Evolutionary conservation across 1,284 basidiomycete genomes (phyloP), one percentile per base, ranked within the genome.

Genomic region (Termitomyces sp.): DNA sequence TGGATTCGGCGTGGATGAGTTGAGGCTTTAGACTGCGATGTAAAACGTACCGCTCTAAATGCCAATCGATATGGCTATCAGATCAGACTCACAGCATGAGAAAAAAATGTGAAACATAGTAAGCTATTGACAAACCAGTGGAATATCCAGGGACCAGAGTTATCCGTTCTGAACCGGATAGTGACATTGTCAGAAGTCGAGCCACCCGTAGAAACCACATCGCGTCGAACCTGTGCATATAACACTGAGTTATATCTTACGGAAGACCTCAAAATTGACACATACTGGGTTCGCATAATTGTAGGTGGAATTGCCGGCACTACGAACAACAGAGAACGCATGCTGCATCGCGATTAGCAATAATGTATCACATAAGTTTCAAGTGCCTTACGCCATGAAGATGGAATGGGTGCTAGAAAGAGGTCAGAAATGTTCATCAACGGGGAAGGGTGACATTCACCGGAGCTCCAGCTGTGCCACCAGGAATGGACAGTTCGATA

Each of bases 241-340:
- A 31, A 3, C 18, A 11, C 16, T 2, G 3, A n/a, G 11, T 8
- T 30, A 16, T 8, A 16, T 24, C 14, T 16, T 13, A 9, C 9
- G 26, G 14, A 44, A 19, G 9, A 44, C 3, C n/a, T n/a, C 28
- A 16, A 1, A 39, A 18, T 5, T 21, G 42, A 30, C 10, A 18
- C 28, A 24, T 9, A 59, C 54, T 13, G 74, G 74, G 47, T 75
- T 57, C 5, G 60, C 53, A 52, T 70, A 75, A 46, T 73, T 72
- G 53, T 68, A 69, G 0, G 24, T 16, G 0, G 58, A 56, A 21
- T 58, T 58, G 5, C 60, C 63, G 1, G 64, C 65, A 42, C 56
- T 67, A 49, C 68, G 64, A 38, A 72, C 55, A 9, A 73, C 63
- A 30, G 60, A 62, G 47, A 74, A 74, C 1, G 60, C 38, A 40